A percentile compares a stretch with the other conserved stretches of the same genome.
Evolutionary conservation across 148 eudicot species (phyloP).

Genomic region (Vaccinium darrowii): DNA sequence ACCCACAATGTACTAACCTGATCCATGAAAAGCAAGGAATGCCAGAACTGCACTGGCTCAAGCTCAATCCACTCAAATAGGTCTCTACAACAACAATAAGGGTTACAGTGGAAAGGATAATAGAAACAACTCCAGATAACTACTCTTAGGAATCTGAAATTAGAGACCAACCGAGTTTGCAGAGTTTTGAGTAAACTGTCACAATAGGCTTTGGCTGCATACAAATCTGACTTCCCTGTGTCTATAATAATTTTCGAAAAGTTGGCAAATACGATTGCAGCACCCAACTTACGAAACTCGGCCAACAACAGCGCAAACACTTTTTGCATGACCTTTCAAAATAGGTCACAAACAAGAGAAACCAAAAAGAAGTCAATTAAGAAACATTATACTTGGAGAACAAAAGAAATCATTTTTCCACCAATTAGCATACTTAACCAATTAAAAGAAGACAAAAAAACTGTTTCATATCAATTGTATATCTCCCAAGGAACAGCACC

Average conservation of each 20-base stretch:
- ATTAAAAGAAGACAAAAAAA: not conserved
- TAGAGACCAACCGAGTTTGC: slow-evolving; percentile 60
- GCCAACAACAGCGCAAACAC: slow-evolving; percentile 90
- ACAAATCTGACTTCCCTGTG: slow-evolving; percentile 84
- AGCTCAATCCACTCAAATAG: slow-evolving; percentile 97
- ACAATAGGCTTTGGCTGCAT: slow-evolving; percentile 87
- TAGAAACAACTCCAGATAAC: not conserved
- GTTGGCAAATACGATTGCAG: slow-evolving; percentile 81
- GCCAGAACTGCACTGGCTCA: slow-evolving; percentile 88
- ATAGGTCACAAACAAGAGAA: not conserved
- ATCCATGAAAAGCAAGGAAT: slow-evolving; percentile 94
- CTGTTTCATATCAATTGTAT: not conserved
- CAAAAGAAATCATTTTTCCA: not conserved
- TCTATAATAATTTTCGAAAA: slow-evolving; percentile 80
- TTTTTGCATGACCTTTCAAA: slow-evolving; percentile 89
- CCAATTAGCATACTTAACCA: not conserved
- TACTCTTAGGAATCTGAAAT: slow-evolving; percentile 10
- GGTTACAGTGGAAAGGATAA: slow-evolving; percentile 12
- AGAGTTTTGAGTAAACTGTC: slow-evolving; percentile 80
- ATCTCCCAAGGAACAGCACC: not conserved
- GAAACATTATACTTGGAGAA: not conserved
- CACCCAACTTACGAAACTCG: slow-evolving; percentile 93
- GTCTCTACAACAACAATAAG: slow-evolving; percentile 46
- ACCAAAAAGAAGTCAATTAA: not conserved
- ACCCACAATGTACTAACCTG: slow-evolving; percentile 53